These are phyloP conservation scores for Penicillium rolfsii DNA, from an alignment of 2,329 filamentous ascomycete genomes.

Conservation along the genomic window DNA sequence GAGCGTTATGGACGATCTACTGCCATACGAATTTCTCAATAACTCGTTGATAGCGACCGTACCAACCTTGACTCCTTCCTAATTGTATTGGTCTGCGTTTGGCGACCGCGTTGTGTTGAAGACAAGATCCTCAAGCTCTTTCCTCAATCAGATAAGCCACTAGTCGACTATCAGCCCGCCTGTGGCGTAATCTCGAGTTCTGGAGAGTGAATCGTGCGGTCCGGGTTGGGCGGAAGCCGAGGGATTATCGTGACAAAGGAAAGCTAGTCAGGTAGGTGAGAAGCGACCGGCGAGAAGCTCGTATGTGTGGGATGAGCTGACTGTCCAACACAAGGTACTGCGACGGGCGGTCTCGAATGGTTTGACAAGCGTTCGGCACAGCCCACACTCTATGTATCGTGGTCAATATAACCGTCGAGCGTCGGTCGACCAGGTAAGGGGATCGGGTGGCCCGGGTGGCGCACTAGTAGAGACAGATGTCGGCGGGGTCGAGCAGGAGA, in stretches of 20 bases:
- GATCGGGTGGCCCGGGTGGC: slow-evolving; percentile 1
- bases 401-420: slow-evolving; percentile 24
- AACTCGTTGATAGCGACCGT: slow-evolving; percentile 18
- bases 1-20: slow-evolving; percentile 33
- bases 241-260: slow-evolving; percentile 20
- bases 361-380: slow-evolving; percentile 22
- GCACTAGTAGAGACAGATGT: slow-evolving; percentile 1
- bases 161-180: neutral
- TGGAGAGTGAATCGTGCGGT: neutral
- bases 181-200: neutral
- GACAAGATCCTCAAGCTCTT: neutral
- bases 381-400: slow-evolving; percentile 17
- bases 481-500: slow-evolving; percentile 5
- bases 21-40: slow-evolving; percentile 33
- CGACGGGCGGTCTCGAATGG: slow-evolving; percentile 19
- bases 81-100: neutral
- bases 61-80: slow-evolving; percentile 1
- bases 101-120: neutral
- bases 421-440: slow-evolving; percentile 10
- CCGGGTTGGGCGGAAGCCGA: neutral
- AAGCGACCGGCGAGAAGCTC: neutral
- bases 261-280: neutral
- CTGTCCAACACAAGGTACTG: slow-evolving; percentile 17
- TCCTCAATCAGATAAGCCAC: neutral
- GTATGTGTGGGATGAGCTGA: slow-evolving; percentile 12